Evolutionary conservation across 139 green algal genomes (phyloP).

Genomic region (Raphidocelis subcapitata): DNA sequence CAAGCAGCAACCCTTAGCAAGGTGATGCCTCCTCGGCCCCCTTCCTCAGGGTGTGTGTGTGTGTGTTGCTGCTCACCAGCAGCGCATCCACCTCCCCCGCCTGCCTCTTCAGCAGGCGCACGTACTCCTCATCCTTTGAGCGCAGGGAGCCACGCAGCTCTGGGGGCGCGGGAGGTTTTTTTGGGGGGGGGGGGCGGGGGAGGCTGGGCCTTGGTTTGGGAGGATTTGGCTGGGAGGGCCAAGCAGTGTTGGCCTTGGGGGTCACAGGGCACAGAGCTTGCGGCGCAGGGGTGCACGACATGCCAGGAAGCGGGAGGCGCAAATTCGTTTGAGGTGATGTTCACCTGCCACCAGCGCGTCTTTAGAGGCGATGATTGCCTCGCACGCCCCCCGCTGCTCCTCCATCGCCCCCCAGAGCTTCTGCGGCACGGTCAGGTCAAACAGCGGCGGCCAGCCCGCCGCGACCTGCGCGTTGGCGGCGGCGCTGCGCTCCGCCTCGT

Average conservation of each 20-base stretch:
- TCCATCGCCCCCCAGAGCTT: conserved; percentile 71
- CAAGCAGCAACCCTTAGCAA: too few relatives aligned
- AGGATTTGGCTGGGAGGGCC: not conserved
- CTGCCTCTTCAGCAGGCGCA: conserved; percentile 66
- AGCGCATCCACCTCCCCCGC: conserved; percentile 66
- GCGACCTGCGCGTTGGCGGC: conserved; percentile 71
- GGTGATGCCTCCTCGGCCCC: too few relatives aligned
- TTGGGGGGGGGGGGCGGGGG: not conserved
- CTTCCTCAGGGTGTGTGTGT: too few relatives aligned
- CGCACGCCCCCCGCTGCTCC: conserved; percentile 57
- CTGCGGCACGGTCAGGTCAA: conserved; percentile 65
- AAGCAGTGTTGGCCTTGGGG: not conserved
- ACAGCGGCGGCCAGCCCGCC: conserved; percentile 70
- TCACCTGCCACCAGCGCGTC: conserved; percentile 59
- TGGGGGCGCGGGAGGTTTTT: not conserved
- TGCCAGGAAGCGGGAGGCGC: too few relatives aligned
- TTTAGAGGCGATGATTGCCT: conserved; percentile 67
- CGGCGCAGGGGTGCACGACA: too few relatives aligned
- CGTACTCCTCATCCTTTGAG: conserved; percentile 80
- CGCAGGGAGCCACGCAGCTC: conserved; percentile 70
- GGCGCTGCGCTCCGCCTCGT: conserved; percentile 70
- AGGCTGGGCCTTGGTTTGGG: not conserved
- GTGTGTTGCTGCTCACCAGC: too few relatives aligned
- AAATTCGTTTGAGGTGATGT: too few relatives aligned
- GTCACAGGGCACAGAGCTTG: too few relatives aligned